These are phyloP conservation scores for Cryptococcus depauperatus DNA, from an alignment of 1,284 basidiomycete species.

Conservation along the genomic window DNA sequence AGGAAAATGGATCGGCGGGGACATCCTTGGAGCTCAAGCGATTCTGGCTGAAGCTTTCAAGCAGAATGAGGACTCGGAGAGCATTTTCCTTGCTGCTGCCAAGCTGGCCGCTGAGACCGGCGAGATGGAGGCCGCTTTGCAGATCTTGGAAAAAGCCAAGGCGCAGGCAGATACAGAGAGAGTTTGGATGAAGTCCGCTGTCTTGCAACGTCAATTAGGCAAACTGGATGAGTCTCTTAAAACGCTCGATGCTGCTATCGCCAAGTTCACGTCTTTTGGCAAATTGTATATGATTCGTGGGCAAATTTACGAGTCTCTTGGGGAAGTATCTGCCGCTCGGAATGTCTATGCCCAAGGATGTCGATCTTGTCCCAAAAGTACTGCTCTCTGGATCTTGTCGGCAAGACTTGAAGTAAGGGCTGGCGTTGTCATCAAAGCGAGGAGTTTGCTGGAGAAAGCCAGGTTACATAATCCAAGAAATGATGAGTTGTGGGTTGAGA, in stretches of 20 bases:
- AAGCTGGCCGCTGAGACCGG: conserved; percentile 93
- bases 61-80: conserved; percentile 91
- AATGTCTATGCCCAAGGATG: conserved; percentile 70
- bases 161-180: conserved; percentile 82
- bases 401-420: conserved; percentile 80
- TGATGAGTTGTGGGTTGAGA: conserved; percentile 82
- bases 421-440: conserved; percentile 80
- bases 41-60: conserved; percentile 85
- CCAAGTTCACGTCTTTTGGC: conserved; percentile 73
- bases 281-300: conserved; percentile 97
- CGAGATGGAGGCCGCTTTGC: conserved; percentile 72
- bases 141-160: conserved; percentile 78
- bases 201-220: conserved; percentile 85
- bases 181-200: conserved; percentile 97
- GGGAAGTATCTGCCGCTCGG: conserved; percentile 60
- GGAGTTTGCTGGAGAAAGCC: conserved; percentile 86
- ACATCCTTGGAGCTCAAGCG: conserved; percentile 76
- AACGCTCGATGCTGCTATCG: conserved; percentile 64
- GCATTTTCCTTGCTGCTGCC: conserved; percentile 94
- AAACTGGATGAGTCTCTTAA: conserved; percentile 63
- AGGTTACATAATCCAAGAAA: conserved; percentile 74
- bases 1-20: conserved; percentile 82
- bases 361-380: conserved; percentile 72
- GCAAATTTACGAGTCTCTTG: conserved; percentile 65
- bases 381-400: conserved; percentile 80